Conservation (phyloP, 2,329 filamentous ascomycete genomes). For the Phialemoniopsis sp. region DNA sequence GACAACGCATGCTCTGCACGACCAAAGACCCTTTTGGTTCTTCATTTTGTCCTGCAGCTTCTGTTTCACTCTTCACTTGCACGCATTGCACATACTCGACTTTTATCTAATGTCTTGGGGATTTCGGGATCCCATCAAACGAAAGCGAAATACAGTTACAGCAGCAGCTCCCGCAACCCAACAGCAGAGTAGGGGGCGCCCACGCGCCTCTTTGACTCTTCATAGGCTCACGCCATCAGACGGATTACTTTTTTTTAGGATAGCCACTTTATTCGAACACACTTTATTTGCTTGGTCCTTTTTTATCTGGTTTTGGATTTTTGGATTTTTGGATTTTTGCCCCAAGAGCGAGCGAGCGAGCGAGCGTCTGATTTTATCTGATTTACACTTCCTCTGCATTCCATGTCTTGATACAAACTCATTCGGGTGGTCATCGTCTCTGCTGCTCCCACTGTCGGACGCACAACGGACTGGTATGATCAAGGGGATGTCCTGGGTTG, state of each 20-base stretch:
- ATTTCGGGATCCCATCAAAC: no score
- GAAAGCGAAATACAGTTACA: no score
- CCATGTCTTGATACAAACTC: background rate
- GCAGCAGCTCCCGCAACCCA: no score
- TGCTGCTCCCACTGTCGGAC: background rate
- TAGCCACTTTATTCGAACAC: no score
- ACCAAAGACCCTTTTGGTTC: no score
- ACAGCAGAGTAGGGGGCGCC: background rate
- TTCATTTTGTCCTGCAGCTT: no score
- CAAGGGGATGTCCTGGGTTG: no score
- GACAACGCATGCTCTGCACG: no score
- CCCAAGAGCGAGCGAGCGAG: slow-evolving; percentile 25
- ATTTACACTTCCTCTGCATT: slow-evolving; percentile 13
- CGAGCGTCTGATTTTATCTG: slow-evolving; percentile 30
- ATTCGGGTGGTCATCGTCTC: background rate
- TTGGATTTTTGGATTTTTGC: slow-evolving; percentile 2
- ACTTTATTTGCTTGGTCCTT: slow-evolving; percentile 4
- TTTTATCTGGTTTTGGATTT: slow-evolving; percentile 10
- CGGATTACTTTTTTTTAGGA: slow-evolving; percentile 9
- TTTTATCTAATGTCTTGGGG: no score
- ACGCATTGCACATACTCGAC: no score
- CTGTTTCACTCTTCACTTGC: no score
- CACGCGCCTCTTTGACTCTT: slow-evolving; percentile 11
- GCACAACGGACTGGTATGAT: background rate
- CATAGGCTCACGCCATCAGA: slow-evolving; percentile 3